Percentiles rank a stretch among this genome's conserved stretches.
Evolutionary conservation across 768 basidiomycete genomes (phyloP).

Genomic region (Calvatia gigantea): DNA sequence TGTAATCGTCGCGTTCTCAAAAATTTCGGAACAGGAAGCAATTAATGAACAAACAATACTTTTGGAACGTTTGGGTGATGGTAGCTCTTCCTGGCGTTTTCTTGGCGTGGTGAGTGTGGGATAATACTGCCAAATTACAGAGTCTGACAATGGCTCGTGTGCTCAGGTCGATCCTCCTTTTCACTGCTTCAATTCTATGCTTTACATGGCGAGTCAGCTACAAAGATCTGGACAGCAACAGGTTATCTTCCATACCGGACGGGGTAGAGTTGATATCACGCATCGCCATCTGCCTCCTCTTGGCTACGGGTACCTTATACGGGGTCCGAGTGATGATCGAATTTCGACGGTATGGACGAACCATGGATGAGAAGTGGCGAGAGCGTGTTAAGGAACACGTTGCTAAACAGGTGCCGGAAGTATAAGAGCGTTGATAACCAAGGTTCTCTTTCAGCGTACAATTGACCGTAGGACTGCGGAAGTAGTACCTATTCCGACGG

Average conservation of each 20-base stretch:
- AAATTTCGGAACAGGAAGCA: not conserved
- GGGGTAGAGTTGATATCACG: constrained; percentile 33
- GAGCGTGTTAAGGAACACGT: constrained; percentile 14
- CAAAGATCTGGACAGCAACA: constrained; percentile 25
- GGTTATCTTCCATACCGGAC: no score
- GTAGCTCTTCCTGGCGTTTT: constrained; percentile 59
- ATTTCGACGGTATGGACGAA: constrained; percentile 44
- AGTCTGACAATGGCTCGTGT: no score
- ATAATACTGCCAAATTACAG: no score
- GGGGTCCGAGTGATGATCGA: constrained; percentile 47
- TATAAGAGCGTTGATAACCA: no score
- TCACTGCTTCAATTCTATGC: constrained; percentile 5
- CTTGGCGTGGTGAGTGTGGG: constrained; percentile 67
- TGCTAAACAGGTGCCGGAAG: no score
- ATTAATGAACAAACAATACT: constrained; percentile 17
- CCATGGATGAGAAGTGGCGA: constrained; percentile 25
- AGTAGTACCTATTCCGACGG: no score
- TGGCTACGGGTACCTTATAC: constrained; percentile 50
- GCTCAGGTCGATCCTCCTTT: constrained; percentile 7
- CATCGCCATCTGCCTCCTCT: constrained; percentile 42
- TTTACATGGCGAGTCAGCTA: constrained; percentile 29
- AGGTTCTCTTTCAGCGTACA: no score
- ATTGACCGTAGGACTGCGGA: no score
- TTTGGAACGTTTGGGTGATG: constrained; percentile 67
- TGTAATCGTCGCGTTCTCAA: not conserved